Evolutionary conservation across 2,329 filamentous ascomycete species (phyloP), one percentile per base, ranked within the genome.

Genomic region (Sclerotinia minor): DNA sequence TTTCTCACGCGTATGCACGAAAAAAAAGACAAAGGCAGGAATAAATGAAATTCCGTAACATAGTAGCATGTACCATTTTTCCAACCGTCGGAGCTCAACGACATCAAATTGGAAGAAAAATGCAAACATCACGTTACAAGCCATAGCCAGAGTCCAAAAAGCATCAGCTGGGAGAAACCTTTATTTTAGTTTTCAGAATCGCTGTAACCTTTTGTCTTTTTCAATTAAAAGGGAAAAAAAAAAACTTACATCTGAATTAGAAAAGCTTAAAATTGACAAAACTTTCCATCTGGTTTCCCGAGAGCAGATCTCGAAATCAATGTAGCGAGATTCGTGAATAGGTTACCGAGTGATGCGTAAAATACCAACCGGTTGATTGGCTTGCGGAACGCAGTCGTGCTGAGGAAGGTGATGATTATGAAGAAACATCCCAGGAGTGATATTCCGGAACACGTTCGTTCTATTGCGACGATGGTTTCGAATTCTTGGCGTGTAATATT

Each of bases 131-230:
- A 95, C 92, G 76, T 95, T 96, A 72, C 89, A 83, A 1, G 92
- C 91, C 92, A 96, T 95, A 65, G 89, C 87, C 68, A 94, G 82
- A 0, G 89, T 91, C 91, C 89, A 94, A 57, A 90, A 82, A 1
- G 89, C 87, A 79, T 92, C 90, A 6, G 90, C 89, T 1, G 88
- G 88, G 83, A 92, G 87, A 76, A 93, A 93, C 88, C 89, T 92
- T 45, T 17, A n/a, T 38, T 38, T 15, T 13, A 19, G 19, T 17
- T 24, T 29, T 58, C 7, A 65, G 5, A 49, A 5, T 1, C 74
- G 15, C 52, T 8, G 35, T 9, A 35, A 9, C 5, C 9, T 35
- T 41, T 8, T 38, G 29, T 8, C 41, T 35, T 68, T 52, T 68
- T 52, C 26, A 11, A 58, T 29, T 3, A 41, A 9, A 45, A 21